phyloP scores from a whole-genome alignment of 2,329 filamentous ascomycete species.

The Pseudogymnoascus sp. region DNA sequence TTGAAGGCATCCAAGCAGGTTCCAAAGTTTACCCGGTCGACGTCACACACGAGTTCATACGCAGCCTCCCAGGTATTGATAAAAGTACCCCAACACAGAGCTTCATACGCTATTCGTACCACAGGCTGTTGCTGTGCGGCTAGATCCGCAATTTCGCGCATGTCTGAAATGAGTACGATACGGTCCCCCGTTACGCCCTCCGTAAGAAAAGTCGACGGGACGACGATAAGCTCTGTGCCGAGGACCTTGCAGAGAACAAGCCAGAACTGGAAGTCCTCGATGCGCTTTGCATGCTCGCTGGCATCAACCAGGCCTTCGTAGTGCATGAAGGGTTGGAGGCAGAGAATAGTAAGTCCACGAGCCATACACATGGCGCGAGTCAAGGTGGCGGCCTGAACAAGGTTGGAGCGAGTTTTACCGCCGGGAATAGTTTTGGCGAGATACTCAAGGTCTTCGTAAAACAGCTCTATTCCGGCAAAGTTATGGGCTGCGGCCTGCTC shows the following conservation, averaged over 20 bases:
- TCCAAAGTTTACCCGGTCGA: conserved; percentile 65
- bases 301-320: conserved; percentile 60
- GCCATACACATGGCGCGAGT: conserved; percentile 51
- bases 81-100: conserved; percentile 64
- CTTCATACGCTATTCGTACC: conserved; percentile 67
- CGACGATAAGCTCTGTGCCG: conserved; percentile 60
- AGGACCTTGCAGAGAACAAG: conserved; percentile 43
- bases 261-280: conserved; percentile 8
- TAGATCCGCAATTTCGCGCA: conserved; percentile 59
- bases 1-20: conserved; percentile 75
- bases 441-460: conserved; percentile 67
- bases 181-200: conserved; percentile 40
- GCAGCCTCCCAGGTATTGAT: conserved; percentile 64
- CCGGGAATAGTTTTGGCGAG: conserved; percentile 37
- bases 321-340: conserved; percentile 68
- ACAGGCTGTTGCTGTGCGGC: conserved; percentile 42
- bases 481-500: conserved; percentile 58
- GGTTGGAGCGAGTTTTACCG: conserved; percentile 33
- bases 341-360: conserved; percentile 50
- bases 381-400: conserved; percentile 48
- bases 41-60: conserved; percentile 60
- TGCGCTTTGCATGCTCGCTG: conserved; percentile 18
- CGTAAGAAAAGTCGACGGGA: conserved; percentile 63
- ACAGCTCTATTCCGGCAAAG: conserved; percentile 66
- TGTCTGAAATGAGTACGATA: conserved; percentile 52